Conservation (phyloP, 257 asterid species). For the Plectranthus barbatus region DNA sequence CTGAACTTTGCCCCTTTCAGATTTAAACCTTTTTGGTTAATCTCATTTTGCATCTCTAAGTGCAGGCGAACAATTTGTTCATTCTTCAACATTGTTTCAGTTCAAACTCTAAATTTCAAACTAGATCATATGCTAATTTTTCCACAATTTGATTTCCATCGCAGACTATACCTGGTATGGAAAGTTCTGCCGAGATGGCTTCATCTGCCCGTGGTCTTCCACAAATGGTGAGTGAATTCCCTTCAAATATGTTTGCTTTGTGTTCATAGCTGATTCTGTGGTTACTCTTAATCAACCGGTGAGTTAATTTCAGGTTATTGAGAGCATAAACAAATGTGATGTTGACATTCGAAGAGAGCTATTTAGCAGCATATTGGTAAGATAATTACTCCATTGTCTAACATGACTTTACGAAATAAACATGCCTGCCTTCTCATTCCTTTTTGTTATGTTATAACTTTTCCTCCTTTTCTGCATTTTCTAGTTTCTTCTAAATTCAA, state of each 20-base stretch:
- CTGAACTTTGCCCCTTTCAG: background rate
- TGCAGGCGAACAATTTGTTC: background rate
- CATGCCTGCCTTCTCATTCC: background rate
- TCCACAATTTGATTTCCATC: conserved; percentile 22
- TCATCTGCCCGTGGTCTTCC: conserved; percentile 84
- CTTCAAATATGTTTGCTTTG: no score
- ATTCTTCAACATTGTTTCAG: background rate
- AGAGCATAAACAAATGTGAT: conserved; percentile 92
- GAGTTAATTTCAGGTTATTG: conserved; percentile 62
- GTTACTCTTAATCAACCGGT: background rate
- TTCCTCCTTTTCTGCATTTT: background rate
- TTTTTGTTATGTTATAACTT: background rate
- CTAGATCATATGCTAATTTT: background rate
- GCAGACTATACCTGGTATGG: conserved; percentile 95
- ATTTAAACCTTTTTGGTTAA: background rate
- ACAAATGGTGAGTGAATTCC: conserved; percentile 58
- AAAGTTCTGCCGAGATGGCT: conserved; percentile 48
- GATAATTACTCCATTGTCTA: conserved; percentile 8
- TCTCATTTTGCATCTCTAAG: background rate
- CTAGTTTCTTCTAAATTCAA: background rate
- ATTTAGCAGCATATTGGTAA: conserved; percentile 88
- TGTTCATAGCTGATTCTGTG: conserved; percentile 12
- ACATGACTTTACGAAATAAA: background rate
- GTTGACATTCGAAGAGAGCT: conserved; percentile 97
- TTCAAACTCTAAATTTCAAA: conserved; percentile 8